Base-by-base conservation (phyloP, 2,329 filamentous ascomycete species). In the Neonectria coccinea region DNA sequence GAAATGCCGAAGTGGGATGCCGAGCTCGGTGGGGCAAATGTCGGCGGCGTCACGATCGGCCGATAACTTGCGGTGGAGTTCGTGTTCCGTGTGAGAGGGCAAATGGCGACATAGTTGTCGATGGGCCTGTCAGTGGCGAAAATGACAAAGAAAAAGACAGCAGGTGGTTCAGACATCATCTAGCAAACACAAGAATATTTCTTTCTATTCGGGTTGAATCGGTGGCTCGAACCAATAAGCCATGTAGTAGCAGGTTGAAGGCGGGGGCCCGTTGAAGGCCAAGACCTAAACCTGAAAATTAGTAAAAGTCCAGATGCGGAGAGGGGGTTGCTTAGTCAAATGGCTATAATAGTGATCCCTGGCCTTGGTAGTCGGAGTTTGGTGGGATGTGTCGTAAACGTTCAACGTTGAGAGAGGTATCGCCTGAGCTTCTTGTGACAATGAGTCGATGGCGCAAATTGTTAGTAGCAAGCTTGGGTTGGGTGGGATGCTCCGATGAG, bases 401-500 rank as follows among this genome's bases (percentile, higher is more conserved):
- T 14, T 41, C 36, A n/a, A 41, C 36, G 16, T 14, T 16, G 36
- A 41, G 36, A 41, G 36, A 14, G 16, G 36, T 41, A 41, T 41
- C 16, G 36, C 36, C n/a, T 41, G 36, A 41, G 36, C 36, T 41
- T 41, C 11, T 14, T 41, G 3, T n/a, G 5, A 14, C 36, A 41
- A 41, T 6, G 36, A 41, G 16, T 41, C 36, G 36, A n/a, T 41
- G 36, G 11, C 36, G 36, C 36, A 14, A 41, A 41, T 14, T n/a
- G 36, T 8, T 41, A 14, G 36, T 41, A 41, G 36, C n/a, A 41
- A 41, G 10, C 36, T 27, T 16, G n/a, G 16, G 20, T 1, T 33
- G 53, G 53, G 53, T 56, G 54, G 54, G 54, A 56, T 56, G 33
- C 25, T 56, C 54, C 54, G 54, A 48, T 48, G 27, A 56, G 44